Evolutionary conservation across 257 asterid species (phyloP).

Genomic region (Penstemon davidsonii): DNA sequence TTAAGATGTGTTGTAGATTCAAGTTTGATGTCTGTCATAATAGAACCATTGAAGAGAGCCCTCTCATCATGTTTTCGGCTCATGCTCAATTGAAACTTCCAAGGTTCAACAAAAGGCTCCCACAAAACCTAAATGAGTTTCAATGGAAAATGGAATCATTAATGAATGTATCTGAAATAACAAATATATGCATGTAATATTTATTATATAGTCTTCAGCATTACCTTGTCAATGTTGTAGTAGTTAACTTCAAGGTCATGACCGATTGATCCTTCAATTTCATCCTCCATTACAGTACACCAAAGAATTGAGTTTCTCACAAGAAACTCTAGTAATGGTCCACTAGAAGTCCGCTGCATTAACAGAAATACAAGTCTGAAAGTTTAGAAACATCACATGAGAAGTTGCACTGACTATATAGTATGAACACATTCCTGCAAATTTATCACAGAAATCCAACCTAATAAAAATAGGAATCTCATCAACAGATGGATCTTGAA

Average conservation of each 20-base stretch:
- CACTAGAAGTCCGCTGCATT: slow-evolving; percentile 69
- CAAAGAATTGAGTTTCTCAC: slow-evolving; percentile 45
- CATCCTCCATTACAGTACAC: slow-evolving; percentile 45
- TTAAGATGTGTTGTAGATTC: slow-evolving; percentile 71
- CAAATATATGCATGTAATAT: neutral
- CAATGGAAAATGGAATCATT: slow-evolving; percentile 22
- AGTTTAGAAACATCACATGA: slow-evolving; percentile 24
- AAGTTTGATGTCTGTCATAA: slow-evolving; percentile 62
- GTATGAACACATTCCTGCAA: slow-evolving; percentile 7
- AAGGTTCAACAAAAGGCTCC: slow-evolving; percentile 96
- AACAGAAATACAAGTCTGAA: slow-evolving; percentile 26
- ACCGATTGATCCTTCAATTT: slow-evolving; percentile 54
- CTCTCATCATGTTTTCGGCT: slow-evolving; percentile 57
- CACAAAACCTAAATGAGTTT: slow-evolving; percentile 65
- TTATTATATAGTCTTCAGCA: slow-evolving; percentile 17
- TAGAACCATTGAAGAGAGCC: slow-evolving; percentile 58
- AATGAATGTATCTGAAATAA: slow-evolving; percentile 19
- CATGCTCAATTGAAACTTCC: slow-evolving; percentile 66
- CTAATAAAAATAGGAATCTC: slow-evolving; percentile 7
- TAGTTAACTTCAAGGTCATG: slow-evolving; percentile 86
- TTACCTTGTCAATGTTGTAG: slow-evolving; percentile 89
- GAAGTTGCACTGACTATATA: slow-evolving; percentile 11
- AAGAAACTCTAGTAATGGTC: slow-evolving; percentile 77
- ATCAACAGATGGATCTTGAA: no score
- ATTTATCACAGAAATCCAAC: slow-evolving; percentile 2